Base-by-base conservation (phyloP, 2,329 filamentous ascomycete genomes). In the Colletotrichum lentis region DNA sequence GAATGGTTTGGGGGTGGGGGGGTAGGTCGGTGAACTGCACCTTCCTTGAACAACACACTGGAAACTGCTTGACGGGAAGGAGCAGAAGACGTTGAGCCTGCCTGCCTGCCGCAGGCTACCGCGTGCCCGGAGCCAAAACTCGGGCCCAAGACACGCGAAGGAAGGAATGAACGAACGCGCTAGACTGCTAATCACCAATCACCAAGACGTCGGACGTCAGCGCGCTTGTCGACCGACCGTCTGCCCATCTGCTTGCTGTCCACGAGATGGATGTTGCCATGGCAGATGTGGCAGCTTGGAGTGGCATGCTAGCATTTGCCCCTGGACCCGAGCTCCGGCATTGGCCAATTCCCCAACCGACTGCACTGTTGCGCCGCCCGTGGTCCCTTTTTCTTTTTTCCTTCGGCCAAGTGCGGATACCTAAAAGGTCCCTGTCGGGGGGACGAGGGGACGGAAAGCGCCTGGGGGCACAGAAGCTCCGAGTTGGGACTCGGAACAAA, bases 351-450 rank as follows among this genome's bases (percentile, higher is more conserved):
- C 31, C 43, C 35, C 43, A 47, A 35, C 31, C 10, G 7, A 7
- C 8, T 31, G 31, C 27, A 31, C 27, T 31, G 27, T 8, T 31
- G 8, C 7, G 27, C 31, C 7, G 6, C 20, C 22, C 20, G 10
- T 49, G 27, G 44, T 0, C 20, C 47, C 62, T 50, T 43, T n/a
- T n/a, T n/a, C n/a, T 24, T 65, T 52, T 49, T 1, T 7, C 31
- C 31, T 54, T 47, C 62, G 65, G 65, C 54, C 62, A 62, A 55
- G 54, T 65, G 62, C 44, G 65, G 65, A 65, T 65, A 46, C 62
- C 35, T 31, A 37, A 24, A 65, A 60, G 44, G 39, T 3, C 62
- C 62, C 65, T 67, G 53, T 27, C 37, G 27, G 47, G 31, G 43
- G 55, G 50, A 65, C 62, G 55, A 44, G 55, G 47, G 44, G 54